These are phyloP conservation scores for Pseudognaphalium luteoalbum DNA, from an alignment of 129 eudicot species.

Conservation along the genomic window DNA sequence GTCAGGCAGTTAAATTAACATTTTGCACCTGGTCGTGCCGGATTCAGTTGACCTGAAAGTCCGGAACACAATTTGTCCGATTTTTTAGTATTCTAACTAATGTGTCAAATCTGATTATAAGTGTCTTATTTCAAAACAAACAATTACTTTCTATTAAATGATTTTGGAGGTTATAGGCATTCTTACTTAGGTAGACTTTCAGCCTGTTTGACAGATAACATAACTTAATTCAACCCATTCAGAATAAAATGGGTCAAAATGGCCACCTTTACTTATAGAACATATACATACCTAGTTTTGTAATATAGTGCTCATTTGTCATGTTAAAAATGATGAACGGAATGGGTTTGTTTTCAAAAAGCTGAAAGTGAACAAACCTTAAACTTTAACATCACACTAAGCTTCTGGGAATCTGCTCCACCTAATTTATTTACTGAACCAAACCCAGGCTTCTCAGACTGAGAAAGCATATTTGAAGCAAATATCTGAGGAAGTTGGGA, in stretches of 20 bases:
- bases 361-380: slow-evolving; percentile 47
- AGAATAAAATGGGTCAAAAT: background rate
- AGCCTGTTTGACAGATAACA: background rate
- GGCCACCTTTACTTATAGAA: background rate
- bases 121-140: too few relatives aligned
- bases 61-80: background rate
- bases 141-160: too few relatives aligned
- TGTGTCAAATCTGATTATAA: background rate
- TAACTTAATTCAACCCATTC: background rate
- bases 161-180: too few relatives aligned
- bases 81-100: background rate
- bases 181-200: background rate
- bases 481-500: slow-evolving; percentile 59
- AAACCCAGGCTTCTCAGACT: slow-evolving; percentile 57
- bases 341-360: background rate
- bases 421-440: slow-evolving; percentile 76
- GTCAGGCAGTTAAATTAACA: background rate
- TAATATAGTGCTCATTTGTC: background rate
- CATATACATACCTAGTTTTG: background rate
- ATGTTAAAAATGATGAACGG: background rate
- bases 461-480: slow-evolving; percentile 61
- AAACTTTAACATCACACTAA: slow-evolving; percentile 78
- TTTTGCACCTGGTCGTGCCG: background rate
- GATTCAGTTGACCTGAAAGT: background rate
- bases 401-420: slow-evolving; percentile 86